These are phyloP conservation scores for Orbilia blumenaviensis DNA, from an alignment of 2,329 filamentous ascomycete genomes.

Conservation along the genomic window DNA sequence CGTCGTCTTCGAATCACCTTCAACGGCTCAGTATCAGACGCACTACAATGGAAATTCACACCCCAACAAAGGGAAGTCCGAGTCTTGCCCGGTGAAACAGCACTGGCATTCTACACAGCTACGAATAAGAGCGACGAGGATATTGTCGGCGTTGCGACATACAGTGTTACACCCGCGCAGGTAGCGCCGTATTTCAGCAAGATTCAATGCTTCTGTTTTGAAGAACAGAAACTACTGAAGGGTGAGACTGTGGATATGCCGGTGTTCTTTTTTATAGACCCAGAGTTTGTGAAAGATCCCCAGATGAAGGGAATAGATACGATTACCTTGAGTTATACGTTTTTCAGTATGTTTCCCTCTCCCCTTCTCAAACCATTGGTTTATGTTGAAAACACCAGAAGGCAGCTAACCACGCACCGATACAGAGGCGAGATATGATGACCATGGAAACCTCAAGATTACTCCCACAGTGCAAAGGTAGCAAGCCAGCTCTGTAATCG, in stretches of 20 bases:
- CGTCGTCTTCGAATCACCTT: constrained; percentile 94
- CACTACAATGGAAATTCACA: constrained; percentile 95
- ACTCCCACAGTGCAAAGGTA: constrained; percentile 49
- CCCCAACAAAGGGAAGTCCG: constrained; percentile 97
- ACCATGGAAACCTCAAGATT: constrained; percentile 68
- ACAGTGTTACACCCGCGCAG: constrained; percentile 94
- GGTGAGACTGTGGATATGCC: constrained; percentile 99
- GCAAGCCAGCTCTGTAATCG: not conserved
- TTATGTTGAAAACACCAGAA: too few relatives aligned
- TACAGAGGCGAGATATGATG: constrained; percentile 82
- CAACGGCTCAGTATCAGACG: constrained; percentile 92
- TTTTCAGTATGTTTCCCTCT: constrained; percentile 80
- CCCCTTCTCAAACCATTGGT: not conserved
- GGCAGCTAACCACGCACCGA: not conserved
- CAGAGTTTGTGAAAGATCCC: constrained; percentile 88
- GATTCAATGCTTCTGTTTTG: constrained; percentile 99
- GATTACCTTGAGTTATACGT: constrained; percentile 95
- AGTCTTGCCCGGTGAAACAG: constrained; percentile 94
- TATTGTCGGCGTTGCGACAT: constrained; percentile 97
- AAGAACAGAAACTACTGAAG: constrained; percentile 89
- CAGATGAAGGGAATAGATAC: constrained; percentile 95
- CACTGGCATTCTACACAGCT: constrained; percentile 95
- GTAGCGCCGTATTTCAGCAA: constrained; percentile 98
- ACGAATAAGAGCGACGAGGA: constrained; percentile 89
- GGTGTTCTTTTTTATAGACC: constrained; percentile 98